Base-by-base conservation (phyloP, 768 basidiomycete species). In the Amanita inopinata region DNA sequence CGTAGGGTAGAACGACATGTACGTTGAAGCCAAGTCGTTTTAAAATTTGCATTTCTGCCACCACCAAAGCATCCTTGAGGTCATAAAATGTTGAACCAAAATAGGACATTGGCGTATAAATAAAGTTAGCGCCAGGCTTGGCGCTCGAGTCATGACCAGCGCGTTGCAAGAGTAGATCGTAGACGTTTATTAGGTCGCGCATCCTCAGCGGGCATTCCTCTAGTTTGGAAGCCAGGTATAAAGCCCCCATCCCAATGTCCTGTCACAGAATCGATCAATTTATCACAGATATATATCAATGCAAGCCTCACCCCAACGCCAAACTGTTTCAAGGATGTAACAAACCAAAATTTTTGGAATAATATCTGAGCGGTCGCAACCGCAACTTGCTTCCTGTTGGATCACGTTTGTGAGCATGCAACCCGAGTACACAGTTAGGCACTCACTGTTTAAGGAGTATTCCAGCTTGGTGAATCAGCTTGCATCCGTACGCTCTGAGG, bases 11-110 rank as follows among this genome's bases (percentile, higher is more conserved):
- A 8, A 89, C 85, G 33, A 94, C 87, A 52, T 88, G 83, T 30
- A 94, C 88, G 54, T 97, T 87, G 65, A 98, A 99, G 1, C 89
- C 94, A 8, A 99, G 73, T 17, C 94, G 74, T 61, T 99, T 99
- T 50, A 99, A 71, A 15, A 98, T 75, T 58, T 99, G 96, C 90
- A 98, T 98, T 62, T 99, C 96, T 1, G 85, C 80, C 10, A 93
- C 83, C 15, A 97, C 90, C 37, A 97, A 67, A 5, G 86, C 82
- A 56, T 99, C 96, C 56, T 94, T 97, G 60, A 90, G 71, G 48
- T 93, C 88, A 65, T 97, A 97, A 55, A 94, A 98, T 2, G 79
- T 81, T 53, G 73, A 74, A 10, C 86, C 80, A 58, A 88, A 92
- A 62, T 91, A 93, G 12, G 84, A 80, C 87, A 91, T 93, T 9